Evolutionary conservation across 306 rosid genomes (phyloP).

Genomic region (Cicer pinnatifidum): DNA sequence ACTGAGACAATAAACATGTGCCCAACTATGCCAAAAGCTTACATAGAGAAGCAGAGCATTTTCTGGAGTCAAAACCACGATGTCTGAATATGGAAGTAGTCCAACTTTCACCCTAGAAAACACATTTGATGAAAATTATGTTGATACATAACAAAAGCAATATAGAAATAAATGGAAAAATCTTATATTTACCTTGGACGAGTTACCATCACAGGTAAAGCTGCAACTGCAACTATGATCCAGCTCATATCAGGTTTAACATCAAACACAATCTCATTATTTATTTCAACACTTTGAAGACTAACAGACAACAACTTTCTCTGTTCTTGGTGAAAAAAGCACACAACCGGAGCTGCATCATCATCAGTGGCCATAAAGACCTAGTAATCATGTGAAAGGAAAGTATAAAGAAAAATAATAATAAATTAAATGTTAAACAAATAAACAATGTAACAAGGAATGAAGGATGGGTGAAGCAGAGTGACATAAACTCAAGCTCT

Average conservation of each 20-base stretch:
- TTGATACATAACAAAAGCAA: conserved; percentile 33
- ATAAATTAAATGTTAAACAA: conserved; percentile 32
- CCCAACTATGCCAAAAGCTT: conserved; percentile 53
- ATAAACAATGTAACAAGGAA: conserved; percentile 34
- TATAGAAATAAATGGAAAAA: conserved; percentile 23
- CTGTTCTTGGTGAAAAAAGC: conserved; percentile 93
- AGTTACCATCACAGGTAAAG: conserved; percentile 80
- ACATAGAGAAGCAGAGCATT: conserved; percentile 85
- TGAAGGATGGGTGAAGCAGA: not conserved
- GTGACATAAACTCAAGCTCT: too few species aligned
- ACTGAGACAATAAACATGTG: conserved; percentile 31
- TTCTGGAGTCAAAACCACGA: conserved; percentile 84
- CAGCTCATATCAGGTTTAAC: conserved; percentile 96
- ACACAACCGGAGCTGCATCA: conserved; percentile 82
- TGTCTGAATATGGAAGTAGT: conserved; percentile 73
- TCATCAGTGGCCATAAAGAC: conserved; percentile 84
- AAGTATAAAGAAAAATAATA: conserved; percentile 38
- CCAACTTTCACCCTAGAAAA: conserved; percentile 77
- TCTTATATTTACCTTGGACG: conserved; percentile 71
- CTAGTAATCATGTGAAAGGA: conserved; percentile 57
- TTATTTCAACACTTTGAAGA: conserved; percentile 84
- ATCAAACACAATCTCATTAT: conserved; percentile 81
- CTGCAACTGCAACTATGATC: conserved; percentile 88
- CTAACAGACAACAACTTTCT: conserved; percentile 76
- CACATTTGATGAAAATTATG: conserved; percentile 44